Evolutionary conservation across 2,329 filamentous ascomycete genomes (phyloP), one percentile per base, ranked within the genome.

Genomic region (Thermoascus crustaceus): DNA sequence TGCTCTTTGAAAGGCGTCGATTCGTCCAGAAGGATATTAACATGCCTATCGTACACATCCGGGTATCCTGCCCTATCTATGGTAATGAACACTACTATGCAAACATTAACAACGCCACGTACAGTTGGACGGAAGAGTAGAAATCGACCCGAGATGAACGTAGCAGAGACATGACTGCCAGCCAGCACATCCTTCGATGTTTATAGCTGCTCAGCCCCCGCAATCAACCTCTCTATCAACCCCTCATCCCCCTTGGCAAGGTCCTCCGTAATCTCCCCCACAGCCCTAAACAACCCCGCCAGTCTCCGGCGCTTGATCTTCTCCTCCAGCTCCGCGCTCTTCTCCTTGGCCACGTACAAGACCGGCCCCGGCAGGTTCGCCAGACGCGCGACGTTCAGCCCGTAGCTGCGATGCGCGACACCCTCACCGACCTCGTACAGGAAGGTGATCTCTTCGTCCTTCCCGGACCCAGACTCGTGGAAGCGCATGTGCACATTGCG

Each of bases 401-500:
- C 91, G 57, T 98, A 98, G 11, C 85, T 93, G 4, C 91, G 75
- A 68, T 96, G 88, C 6, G 91, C 89, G 7, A 94, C 85, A 7
- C 91, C 91, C 45, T 91, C 85, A 1, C 77, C 82, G 2, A 95
- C 82, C 56, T 95, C 86, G 55, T 98, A 98, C 32, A 98, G 61
- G 53, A 98, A 98, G 0, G 91, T 95, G 27, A 98, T 82, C 30
- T 94, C 81, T 44, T 86, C 77, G 21, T 84, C 78, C 0, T 68
- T 74, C 4, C 63, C 67, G 2, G 67, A 60, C 1, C 53, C 58
- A 1, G 58, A 60, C 52, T 77, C 73, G 3, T 74, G 78, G 61
- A 98, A 98, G 34, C 76, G 77, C 89, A 98, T 96, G 57, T 98
- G 91, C 30, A 95, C 85, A 57, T 96, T 96, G 48, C 73, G 78